Base-by-base conservation (phyloP, 331 rosid species). In the Cydonia oblonga region DNA sequence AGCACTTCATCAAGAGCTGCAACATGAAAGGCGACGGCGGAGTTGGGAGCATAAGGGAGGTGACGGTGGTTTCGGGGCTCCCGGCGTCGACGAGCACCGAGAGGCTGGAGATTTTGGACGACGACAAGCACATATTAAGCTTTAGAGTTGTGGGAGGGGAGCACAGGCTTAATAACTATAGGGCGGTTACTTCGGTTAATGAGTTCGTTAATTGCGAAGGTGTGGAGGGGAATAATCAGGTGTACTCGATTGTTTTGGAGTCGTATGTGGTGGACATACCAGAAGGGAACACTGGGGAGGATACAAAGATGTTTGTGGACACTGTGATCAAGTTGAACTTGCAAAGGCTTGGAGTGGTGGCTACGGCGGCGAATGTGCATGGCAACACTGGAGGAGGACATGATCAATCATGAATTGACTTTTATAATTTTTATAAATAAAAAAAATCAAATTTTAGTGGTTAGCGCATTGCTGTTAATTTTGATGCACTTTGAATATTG, bases 81-180 rank as follows among this genome's bases (percentile, higher is more conserved):
- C 98, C 98, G 1, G 97, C 96, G 0, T 89, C 98, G 0, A 95
- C 98, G 0, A 89, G 96, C 81, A 92, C 92, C 12, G 98, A 95
- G 82, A 84, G 96, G 84, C 84, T 95, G 0, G 97, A 95, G 88
- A 88, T 95, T 11, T 26, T 95, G 67, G 98, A 95, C 70, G 98
- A 95, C 25, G 90, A 91, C 51, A 83, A 82, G 29, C 97, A 87
- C 72, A 65, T 95, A 2, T 61, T 91, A 2, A 91, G 98, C 79
- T 95, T 95, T 24, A 65, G 88, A 57, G 93, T 95, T 1, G 86
- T 91, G 12, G 97, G 98, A 0, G 98, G 98, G 1, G 96, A 95
- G 58, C 98, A 95, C 46, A 78, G 98, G 22, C 89, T 95, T 9
- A 81, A 80, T 1, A 88, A 95, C 61, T 95, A 95, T 42, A 87